Evolutionary conservation across 1,284 basidiomycete species (phyloP).

Genomic region (Rhodotorula sp.): DNA sequence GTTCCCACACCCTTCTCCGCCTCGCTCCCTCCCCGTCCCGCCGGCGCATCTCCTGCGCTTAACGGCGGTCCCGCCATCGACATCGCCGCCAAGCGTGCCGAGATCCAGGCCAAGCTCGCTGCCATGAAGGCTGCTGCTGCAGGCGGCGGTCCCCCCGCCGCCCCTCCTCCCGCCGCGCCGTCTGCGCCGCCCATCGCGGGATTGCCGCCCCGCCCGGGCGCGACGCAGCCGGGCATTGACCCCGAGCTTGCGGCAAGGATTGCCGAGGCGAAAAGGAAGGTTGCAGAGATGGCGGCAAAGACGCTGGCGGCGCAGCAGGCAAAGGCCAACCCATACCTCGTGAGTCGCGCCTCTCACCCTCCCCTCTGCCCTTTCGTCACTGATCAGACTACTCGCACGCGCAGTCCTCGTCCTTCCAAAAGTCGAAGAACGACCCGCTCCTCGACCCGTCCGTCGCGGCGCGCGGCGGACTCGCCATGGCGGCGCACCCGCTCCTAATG

Average conservation of each 20-base stretch:
- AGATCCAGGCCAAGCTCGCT: slow-evolving; percentile 43
- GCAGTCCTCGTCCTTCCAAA: slow-evolving; percentile 24
- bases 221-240: slow-evolving; percentile 26
- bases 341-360: slow-evolving; percentile 50
- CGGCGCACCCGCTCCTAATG: slow-evolving; percentile 81
- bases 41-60: slow-evolving; percentile 3
- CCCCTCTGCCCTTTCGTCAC: neutral
- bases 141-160: neutral
- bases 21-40: slow-evolving; percentile 8
- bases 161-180: slow-evolving; percentile 7
- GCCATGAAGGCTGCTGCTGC: slow-evolving; percentile 32
- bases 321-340: slow-evolving; percentile 72
- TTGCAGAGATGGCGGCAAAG: slow-evolving; percentile 44
- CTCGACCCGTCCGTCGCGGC: slow-evolving; percentile 60
- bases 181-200: neutral
- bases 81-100: slow-evolving; percentile 43
- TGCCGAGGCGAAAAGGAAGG: slow-evolving; percentile 46
- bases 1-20: slow-evolving; percentile 35
- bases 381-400: neutral
- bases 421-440: slow-evolving; percentile 33
- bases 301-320: slow-evolving; percentile 28
- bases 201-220: slow-evolving; percentile 2
- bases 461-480: slow-evolving; percentile 81
- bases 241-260: slow-evolving; percentile 41
- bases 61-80: slow-evolving; percentile 31